phyloP scores from a whole-genome alignment of 768 basidiomycete species.

The Kwoniella sp. region DNA sequence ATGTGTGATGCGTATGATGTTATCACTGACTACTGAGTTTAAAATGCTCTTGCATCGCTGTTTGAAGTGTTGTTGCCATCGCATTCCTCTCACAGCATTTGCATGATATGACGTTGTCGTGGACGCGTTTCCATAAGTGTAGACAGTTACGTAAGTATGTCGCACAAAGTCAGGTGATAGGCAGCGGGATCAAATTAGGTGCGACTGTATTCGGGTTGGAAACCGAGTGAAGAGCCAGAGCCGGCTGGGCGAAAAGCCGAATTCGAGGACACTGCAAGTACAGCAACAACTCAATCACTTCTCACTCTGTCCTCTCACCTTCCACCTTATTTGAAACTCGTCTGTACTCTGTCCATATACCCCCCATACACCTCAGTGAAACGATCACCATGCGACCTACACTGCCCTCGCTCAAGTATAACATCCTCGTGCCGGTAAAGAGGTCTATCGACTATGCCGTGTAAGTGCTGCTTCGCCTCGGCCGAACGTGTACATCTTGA shows the following conservation, averaged over 20 bases:
- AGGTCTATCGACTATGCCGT: constrained; percentile 96
- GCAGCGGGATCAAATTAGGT: not conserved
- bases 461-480: constrained; percentile 27
- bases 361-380: not conserved
- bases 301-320: not conserved
- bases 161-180: constrained; percentile 6
- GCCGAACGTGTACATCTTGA: too few relatives aligned
- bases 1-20: too few relatives aligned
- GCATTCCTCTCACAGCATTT: too few relatives aligned
- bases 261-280: not conserved
- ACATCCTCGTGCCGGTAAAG: constrained; percentile 93
- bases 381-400: constrained; percentile 42
- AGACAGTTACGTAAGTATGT: not conserved
- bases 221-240: not conserved
- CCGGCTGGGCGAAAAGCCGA: constrained; percentile 15
- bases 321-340: not conserved
- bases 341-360: too few relatives aligned
- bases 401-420: constrained; percentile 62
- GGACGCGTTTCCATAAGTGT: not conserved
- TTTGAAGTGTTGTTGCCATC: too few relatives aligned
- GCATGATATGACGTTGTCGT: not conserved
- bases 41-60: too few relatives aligned
- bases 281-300: not conserved
- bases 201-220: not conserved
- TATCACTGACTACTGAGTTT: too few relatives aligned